Base-by-base conservation (phyloP, 768 basidiomycete species). In the Hygrocybe coccinea region DNA sequence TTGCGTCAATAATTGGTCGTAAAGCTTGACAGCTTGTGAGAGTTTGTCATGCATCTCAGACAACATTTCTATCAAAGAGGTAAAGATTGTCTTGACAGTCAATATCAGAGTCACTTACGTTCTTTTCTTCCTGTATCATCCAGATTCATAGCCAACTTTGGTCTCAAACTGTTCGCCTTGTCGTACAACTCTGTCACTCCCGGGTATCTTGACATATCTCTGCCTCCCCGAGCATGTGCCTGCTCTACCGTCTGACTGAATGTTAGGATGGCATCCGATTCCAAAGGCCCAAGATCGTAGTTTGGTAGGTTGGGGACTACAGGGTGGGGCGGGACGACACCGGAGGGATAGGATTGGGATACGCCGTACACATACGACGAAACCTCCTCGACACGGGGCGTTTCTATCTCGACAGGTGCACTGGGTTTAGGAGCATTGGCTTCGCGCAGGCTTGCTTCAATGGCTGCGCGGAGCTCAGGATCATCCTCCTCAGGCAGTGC, bases 11-110 rank as follows among this genome's bases (percentile, higher is more conserved):
- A 97, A 75, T 52, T 87, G 82, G 61, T 97, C 95, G 66, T 97
- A 98, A 3, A 97, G 73, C 65, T 89, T 87, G 44, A 97, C 92
- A 0, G 91, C 93, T 67, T 95, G 84, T 0, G 91, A 89, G 9
- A 99, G 71, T 70, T 97, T 95, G 46, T 89, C 87, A 63, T 97
- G 89, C 93, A 98, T 97, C 48, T 97, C 94, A 6, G 84, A 76
- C 35, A 99, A 74, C 66, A 95, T 78, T 69, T 94, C 94, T 93
- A 65, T 5, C 45, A 44, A 21, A 35, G 33, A 15, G 34, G 22
- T 55, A 36, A 55, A 2, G 54, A 43, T 21, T 52, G 56, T 9
- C 46, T 48, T 19, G 38, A 3, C n/a, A 17, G 17, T 21, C 33
- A 14, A 37, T 58, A 7, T 1, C 55, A 14, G 38, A 19, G 33